phyloP scores from a whole-genome alignment of 495 filamentous ascomycete species.

The Penicillium argentinense region DNA sequence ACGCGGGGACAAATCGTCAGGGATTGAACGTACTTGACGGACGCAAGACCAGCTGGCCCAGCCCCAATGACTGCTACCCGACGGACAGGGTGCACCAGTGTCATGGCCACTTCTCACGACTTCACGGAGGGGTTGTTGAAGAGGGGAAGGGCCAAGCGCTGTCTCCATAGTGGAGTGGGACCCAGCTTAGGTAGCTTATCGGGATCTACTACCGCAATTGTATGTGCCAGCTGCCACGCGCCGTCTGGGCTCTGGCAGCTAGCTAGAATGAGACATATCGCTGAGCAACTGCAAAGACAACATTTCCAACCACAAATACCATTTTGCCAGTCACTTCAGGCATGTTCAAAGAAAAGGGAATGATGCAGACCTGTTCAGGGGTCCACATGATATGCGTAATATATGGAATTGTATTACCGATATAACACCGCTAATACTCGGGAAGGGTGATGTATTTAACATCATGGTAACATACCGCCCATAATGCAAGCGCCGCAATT shows the following conservation, averaged over 20 bases:
- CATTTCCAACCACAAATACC: no score
- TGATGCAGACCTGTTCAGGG: no score
- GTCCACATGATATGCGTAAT: not conserved
- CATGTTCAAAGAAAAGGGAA: no score
- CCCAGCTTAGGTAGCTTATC: conserved; percentile 5
- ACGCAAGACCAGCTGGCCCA: conserved; percentile 44
- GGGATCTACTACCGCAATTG: no score
- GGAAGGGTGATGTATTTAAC: no score
- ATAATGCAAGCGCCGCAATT: not conserved
- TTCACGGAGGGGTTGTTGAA: conserved; percentile 4
- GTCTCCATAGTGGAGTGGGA: conserved; percentile 24
- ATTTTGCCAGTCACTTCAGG: no score
- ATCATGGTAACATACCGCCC: not conserved
- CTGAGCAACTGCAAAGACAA: no score
- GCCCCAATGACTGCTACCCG: conserved; percentile 48
- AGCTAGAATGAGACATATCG: no score
- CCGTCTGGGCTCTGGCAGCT: no score
- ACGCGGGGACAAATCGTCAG: not conserved
- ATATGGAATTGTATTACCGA: not conserved
- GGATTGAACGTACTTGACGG: conserved; percentile 35
- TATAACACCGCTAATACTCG: not conserved
- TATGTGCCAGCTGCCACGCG: no score
- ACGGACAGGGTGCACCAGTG: conserved; percentile 25
- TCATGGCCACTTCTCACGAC: conserved; percentile 11
- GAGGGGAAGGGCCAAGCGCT: conserved; percentile 8